Base-by-base conservation (phyloP, 2,329 filamentous ascomycete genomes). In the Ophiosphaerella narmari region DNA sequence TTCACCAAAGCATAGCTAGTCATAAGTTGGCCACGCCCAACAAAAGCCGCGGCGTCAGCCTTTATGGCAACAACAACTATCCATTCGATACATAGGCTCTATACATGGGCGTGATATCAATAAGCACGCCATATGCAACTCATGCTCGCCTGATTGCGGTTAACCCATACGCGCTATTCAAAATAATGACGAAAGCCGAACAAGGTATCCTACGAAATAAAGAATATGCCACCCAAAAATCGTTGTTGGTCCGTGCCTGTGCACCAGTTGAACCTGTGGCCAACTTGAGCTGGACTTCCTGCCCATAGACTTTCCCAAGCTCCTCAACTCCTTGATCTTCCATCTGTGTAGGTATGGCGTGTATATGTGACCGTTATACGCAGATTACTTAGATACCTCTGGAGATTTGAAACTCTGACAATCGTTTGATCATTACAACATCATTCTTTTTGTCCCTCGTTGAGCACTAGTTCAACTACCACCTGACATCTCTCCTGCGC, bases 391-490 rank as follows among this genome's bases (percentile, higher is more conserved):
- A 7, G 16, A 43, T 35, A 39, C 23, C 8, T 6, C 13, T 9
- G 37, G 12, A 16, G 16, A 9, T 18, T 18, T 24, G 37, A 21
- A 9, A 16, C 18, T 4, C 8, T 24, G 37, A 21, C 8, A 23
- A 21, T 39, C 37, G 37, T 12, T 39, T 26, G 21, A 37, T 26
- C 33, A 18, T 18, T 16, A 7, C 18, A 29, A 26, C 16, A 41
- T 57, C 48, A 75, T 56, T 84, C 82, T 63, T 80, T 82, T 56
- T 93, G 88, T 5, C 90, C 92, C 66, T 96, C 90, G 72, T 97
- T 97, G 62, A 97, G 82, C 59, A 96, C 77, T 82, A 99, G 82
- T 77, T 99, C 94, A 56, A 97, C 79, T 56, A 99, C 86, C 59
- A 99, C 86, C 78, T 97, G 92, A 67, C 86, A 87, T 44, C 89